Percentiles rank a stretch among this genome's conserved stretches.
Evolutionary conservation across 2,329 filamentous ascomycete genomes (phyloP).

Genomic region (Exophiala phaeomuriformis): DNA sequence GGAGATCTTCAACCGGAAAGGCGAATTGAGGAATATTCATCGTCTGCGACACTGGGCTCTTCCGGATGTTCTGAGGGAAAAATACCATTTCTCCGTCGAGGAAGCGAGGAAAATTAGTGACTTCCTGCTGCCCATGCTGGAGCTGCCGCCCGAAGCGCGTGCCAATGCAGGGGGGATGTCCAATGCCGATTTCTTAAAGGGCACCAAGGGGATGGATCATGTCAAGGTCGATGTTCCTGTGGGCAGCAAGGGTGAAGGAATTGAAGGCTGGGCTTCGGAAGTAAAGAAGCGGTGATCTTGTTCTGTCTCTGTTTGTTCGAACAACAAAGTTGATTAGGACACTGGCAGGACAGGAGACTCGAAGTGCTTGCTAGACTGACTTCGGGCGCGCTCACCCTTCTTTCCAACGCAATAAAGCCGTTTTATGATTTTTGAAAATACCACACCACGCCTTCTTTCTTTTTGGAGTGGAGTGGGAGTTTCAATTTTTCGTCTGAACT

Average conservation of each 20-base stretch:
- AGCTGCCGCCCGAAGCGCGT: constrained; percentile 76
- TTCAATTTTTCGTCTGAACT: no score
- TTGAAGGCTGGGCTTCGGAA: constrained; percentile 88
- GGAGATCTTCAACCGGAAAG: constrained; percentile 97
- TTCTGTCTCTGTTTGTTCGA: no score
- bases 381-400: background rate
- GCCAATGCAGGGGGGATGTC: constrained; percentile 97
- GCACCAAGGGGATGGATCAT: constrained; percentile 81
- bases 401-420: no score
- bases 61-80: constrained; percentile 85
- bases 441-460: no score
- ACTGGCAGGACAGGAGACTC: no score
- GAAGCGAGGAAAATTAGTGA: constrained; percentile 71
- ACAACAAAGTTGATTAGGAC: no score
- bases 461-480: no score
- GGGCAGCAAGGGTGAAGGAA: constrained; percentile 79
- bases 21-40: constrained; percentile 95
- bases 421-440: no score
- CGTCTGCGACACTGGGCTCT: constrained; percentile 92
- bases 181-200: constrained; percentile 71
- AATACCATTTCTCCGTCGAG: constrained; percentile 87
- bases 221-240: constrained; percentile 68
- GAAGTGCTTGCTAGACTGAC: background rate
- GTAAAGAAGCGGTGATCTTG: constrained; percentile 63
- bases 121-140: constrained; percentile 85